phyloP scores from a whole-genome alignment of 352 stramenopile species.

The Peronospora farinosa region DNA sequence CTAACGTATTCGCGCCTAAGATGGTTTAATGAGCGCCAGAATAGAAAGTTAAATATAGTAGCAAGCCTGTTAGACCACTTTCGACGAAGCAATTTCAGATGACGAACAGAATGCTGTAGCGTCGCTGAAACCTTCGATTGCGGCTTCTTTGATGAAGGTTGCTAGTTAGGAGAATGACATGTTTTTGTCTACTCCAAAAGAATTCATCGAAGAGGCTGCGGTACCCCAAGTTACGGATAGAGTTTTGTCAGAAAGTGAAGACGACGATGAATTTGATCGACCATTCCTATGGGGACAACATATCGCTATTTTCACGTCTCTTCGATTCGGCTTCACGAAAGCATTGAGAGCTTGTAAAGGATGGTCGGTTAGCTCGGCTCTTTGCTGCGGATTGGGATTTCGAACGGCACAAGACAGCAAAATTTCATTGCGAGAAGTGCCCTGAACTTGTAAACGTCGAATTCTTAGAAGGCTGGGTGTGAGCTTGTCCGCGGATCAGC shows the following conservation, averaged over 20 bases:
- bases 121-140: conserved; percentile 12
- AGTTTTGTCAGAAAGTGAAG: conserved; percentile 24
- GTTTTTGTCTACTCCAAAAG: conserved; percentile 19
- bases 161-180: conserved; percentile 19
- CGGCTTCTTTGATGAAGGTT: conserved; percentile 15
- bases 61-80: neutral
- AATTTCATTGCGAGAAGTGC: conserved; percentile 53
- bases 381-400: conserved; percentile 57
- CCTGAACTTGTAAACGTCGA: conserved; percentile 80
- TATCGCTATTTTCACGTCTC: conserved; percentile 58
- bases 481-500: conserved; percentile 40
- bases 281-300: conserved; percentile 4
- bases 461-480: conserved; percentile 78
- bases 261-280: conserved; percentile 9
- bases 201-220: conserved; percentile 5
- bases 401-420: conserved; percentile 48
- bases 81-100: conserved; percentile 1
- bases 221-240: conserved; percentile 5
- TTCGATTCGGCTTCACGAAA: conserved; percentile 74
- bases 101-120: neutral
- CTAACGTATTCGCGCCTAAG: conserved; percentile 2
- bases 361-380: conserved; percentile 72
- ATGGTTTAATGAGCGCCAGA: neutral
- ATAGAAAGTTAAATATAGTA: neutral
- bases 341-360: conserved; percentile 68